Conservation (phyloP, 306 rosid genomes). For the Hippophae gyantsensis region DNA sequence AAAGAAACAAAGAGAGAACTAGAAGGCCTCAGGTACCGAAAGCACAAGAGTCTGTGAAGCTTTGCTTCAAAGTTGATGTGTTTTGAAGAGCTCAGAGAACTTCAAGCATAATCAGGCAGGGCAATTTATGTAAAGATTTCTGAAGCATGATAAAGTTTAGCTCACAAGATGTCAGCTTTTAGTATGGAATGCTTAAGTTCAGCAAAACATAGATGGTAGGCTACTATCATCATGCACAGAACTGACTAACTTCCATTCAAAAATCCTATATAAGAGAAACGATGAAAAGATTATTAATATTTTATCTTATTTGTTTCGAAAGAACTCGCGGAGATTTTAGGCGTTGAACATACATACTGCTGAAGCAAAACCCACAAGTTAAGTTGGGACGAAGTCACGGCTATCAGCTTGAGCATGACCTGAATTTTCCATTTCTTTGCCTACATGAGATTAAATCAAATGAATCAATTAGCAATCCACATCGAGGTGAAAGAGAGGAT, state of each 20-base stretch:
- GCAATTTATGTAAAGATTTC: neutral
- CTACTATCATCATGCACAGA: neutral
- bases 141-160: neutral
- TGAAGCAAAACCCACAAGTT: slow-evolving; percentile 20
- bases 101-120: neutral
- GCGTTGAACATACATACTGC: slow-evolving; percentile 24
- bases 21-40: neutral
- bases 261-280: slow-evolving; percentile 2
- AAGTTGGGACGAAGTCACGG: slow-evolving; percentile 27
- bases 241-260: slow-evolving; percentile 4
- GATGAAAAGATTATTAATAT: slow-evolving; percentile 1
- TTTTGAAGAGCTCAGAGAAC: neutral
- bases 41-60: neutral
- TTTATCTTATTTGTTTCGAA: slow-evolving; percentile 15
- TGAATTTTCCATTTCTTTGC: slow-evolving; percentile 64
- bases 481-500: neutral
- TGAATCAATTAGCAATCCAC: slow-evolving; percentile 9
- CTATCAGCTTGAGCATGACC: slow-evolving; percentile 48
- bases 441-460: slow-evolving; percentile 36
- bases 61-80: neutral
- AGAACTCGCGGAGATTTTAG: slow-evolving; percentile 19
- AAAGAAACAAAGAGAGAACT: neutral
- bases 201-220: neutral
- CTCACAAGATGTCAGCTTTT: neutral
- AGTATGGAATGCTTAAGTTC: neutral